Conservation (phyloP, 768 basidiomycete species). For the Solioccasus polychromus region DNA sequence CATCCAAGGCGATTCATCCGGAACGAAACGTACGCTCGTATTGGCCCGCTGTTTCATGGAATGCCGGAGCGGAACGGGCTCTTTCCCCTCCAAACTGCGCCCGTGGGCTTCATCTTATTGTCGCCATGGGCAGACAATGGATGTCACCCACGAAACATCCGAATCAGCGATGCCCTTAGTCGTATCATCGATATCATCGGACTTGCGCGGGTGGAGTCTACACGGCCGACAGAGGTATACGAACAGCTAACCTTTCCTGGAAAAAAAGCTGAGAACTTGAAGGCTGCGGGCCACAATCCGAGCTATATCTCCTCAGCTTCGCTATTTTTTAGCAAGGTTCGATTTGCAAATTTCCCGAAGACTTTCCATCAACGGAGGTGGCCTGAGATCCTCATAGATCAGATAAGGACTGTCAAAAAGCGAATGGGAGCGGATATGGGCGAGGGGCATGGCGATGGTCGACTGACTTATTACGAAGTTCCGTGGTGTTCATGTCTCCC, state of each 20-base stretch:
- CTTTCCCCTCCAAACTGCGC: slow-evolving; percentile 8
- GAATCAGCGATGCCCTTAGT: slow-evolving; percentile 13
- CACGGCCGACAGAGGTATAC: slow-evolving; percentile 28
- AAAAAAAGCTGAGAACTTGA: slow-evolving; percentile 36
- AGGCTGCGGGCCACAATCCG: slow-evolving; percentile 43
- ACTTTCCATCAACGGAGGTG: slow-evolving; percentile 23
- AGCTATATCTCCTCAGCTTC: slow-evolving; percentile 58
- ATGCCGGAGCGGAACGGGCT: slow-evolving; percentile 27
- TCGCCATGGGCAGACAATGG: slow-evolving; percentile 19
- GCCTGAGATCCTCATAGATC: slow-evolving; percentile 35
- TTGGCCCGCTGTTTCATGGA: slow-evolving; percentile 57
- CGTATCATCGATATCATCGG: slow-evolving; percentile 2
- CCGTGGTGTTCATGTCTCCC: slow-evolving; percentile 39
- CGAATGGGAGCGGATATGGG: slow-evolving; percentile 34
- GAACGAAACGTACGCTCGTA: slow-evolving; percentile 62
- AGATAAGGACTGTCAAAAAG: slow-evolving; percentile 27
- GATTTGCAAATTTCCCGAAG: slow-evolving; percentile 33
- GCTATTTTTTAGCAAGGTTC: slow-evolving; percentile 33
- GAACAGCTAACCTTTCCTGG: slow-evolving; percentile 38
- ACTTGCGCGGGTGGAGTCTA: slow-evolving; percentile 28
- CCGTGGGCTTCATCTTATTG: slow-evolving; percentile 15
- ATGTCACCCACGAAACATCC: slow-evolving; percentile 7
- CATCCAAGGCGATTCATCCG: slow-evolving; percentile 67
- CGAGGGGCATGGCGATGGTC: slow-evolving; percentile 17
- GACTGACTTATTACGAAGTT: slow-evolving; percentile 27